phyloP scores from a whole-genome alignment of 352 stramenopile genomes.

The Phytopythium aichiense region DNA sequence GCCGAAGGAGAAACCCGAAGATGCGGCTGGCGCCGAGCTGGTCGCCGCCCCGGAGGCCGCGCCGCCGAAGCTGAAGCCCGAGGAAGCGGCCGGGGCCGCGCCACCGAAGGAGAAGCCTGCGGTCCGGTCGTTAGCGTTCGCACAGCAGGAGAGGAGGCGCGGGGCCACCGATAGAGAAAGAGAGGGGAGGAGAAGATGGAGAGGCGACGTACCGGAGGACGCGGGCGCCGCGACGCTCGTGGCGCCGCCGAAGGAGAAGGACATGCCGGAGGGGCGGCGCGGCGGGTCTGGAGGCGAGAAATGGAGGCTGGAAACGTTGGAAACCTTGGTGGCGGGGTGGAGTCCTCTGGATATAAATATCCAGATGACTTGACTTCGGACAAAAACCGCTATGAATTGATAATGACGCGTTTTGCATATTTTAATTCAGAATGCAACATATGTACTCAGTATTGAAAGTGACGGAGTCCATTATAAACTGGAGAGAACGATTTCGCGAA shows the following conservation, averaged over 20 bases:
- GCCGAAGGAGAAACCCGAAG: constrained; percentile 19
- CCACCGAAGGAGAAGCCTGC: background rate
- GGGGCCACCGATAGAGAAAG: background rate
- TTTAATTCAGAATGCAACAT: no score
- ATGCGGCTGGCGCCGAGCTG: background rate
- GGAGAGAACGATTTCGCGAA: no score
- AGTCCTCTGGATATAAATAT: no score
- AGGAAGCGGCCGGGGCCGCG: background rate
- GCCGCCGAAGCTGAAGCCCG: background rate
- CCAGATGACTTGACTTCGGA: no score
- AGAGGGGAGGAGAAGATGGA: background rate
- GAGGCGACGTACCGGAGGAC: background rate
- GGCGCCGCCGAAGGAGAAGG: constrained; percentile 1
- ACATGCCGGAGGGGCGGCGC: background rate
- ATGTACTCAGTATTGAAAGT: no score
- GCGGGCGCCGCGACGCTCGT: background rate
- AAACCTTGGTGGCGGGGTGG: no score
- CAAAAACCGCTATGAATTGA: no score
- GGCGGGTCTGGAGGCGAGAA: background rate
- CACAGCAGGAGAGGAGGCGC: no score
- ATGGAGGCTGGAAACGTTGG: no score
- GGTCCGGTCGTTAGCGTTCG: background rate
- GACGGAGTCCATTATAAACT: no score
- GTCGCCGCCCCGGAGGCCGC: background rate
- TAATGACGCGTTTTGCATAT: no score